Conservation (phyloP, 2,329 filamentous ascomycete species). For the Colletotrichum tofieldiae region DNA sequence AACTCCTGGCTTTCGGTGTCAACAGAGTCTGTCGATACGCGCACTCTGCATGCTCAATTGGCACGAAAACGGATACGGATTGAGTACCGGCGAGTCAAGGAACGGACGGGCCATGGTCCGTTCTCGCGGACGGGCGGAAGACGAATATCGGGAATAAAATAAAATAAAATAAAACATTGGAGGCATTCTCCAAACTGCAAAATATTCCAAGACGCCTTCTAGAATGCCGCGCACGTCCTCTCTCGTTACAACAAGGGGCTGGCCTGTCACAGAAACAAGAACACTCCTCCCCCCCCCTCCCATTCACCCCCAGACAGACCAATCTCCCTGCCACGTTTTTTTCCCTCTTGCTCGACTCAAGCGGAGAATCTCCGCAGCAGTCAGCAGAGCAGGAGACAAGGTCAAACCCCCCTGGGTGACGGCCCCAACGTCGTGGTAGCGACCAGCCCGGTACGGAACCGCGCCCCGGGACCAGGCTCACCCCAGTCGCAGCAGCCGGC, state of each 20-base stretch:
- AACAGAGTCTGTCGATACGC: not conserved
- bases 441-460: conserved; percentile 36
- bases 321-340: conserved; percentile 42
- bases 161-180: conserved; percentile 9
- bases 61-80: conserved; percentile 12
- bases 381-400: conserved; percentile 23
- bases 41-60: no score
- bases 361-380: conserved; percentile 39
- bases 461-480: conserved; percentile 32
- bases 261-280: conserved; percentile 40
- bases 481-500: conserved; percentile 14
- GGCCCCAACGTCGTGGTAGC: conserved; percentile 41
- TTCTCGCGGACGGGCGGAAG: conserved; percentile 17
- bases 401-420: conserved; percentile 19
- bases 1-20: not conserved
- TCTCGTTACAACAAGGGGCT: conserved; percentile 25
- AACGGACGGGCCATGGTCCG: conserved; percentile 25
- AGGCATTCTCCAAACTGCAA: conserved; percentile 12
- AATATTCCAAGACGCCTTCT: conserved; percentile 38
- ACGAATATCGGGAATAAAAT: conserved; percentile 4
- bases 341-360: conserved; percentile 25
- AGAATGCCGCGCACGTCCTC: conserved; percentile 39
- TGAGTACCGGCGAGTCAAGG: conserved; percentile 4
- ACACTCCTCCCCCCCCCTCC: conserved; percentile 6
- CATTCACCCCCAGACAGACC: conserved; percentile 13